phyloP scores from a whole-genome alignment of 140 eudicot species.

The Oenanthe javanica region DNA sequence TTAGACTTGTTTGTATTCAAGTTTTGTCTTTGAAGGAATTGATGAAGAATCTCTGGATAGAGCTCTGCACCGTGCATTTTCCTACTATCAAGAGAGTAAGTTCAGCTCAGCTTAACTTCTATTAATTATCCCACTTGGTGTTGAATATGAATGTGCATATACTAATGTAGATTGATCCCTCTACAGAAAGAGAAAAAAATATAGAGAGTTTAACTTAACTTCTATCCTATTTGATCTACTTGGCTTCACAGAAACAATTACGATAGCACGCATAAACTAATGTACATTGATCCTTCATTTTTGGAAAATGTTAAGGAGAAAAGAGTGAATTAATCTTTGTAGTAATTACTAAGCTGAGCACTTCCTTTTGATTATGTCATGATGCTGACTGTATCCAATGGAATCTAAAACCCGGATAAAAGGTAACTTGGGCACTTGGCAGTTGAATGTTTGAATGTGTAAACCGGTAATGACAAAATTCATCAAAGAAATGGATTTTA shows the following conservation, averaged over 20 bases:
- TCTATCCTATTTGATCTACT: neutral
- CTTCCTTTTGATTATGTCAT: too few species aligned
- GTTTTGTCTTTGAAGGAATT: conserved; percentile 80
- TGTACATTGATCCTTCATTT: neutral
- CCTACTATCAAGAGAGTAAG: conserved; percentile 59
- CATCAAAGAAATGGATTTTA: neutral
- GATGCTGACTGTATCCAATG: too few species aligned
- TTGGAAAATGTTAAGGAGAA: too few species aligned
- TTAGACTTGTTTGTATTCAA: conserved; percentile 10
- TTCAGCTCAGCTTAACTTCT: neutral
- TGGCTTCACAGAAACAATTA: neutral
- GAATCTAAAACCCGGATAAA: neutral
- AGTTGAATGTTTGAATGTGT: neutral
- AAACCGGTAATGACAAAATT: neutral
- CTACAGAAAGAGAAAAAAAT: neutral
- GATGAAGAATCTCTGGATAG: conserved; percentile 57
- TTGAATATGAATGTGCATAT: neutral
- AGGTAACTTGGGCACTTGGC: neutral
- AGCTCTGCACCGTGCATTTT: conserved; percentile 65
- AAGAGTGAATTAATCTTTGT: neutral
- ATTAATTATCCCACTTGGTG: neutral
- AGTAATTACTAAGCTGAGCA: neutral
- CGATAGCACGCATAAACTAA: neutral
- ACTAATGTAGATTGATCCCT: neutral
- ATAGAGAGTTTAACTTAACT: neutral